Evolutionary conservation across 306 rosid species (phyloP).

Genomic region (Abrus precatorius): DNA sequence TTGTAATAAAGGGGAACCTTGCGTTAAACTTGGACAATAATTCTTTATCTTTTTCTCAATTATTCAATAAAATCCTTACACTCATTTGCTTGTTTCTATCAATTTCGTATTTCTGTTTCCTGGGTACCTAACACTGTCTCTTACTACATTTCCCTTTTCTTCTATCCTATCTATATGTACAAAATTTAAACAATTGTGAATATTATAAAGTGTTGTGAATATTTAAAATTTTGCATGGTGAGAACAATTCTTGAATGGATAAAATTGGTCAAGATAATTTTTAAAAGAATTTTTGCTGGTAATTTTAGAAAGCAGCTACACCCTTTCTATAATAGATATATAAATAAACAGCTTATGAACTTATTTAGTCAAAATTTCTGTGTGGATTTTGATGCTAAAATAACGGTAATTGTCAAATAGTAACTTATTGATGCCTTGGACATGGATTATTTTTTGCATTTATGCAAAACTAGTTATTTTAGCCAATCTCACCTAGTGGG

Average conservation of each 20-base stretch:
- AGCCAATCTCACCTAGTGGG: no score
- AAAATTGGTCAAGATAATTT: not conserved
- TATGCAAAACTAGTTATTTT: no score
- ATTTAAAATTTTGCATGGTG: not conserved
- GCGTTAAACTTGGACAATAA: not conserved
- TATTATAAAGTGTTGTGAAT: not conserved
- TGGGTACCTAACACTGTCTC: not conserved
- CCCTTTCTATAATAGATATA: slow-evolving; percentile 15
- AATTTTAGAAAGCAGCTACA: slow-evolving; percentile 9
- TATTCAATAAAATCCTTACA: not conserved
- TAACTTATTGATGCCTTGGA: not conserved
- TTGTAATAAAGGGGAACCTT: not conserved
- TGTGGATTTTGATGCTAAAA: slow-evolving; percentile 29
- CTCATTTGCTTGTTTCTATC: not conserved
- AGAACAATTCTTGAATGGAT: not conserved
- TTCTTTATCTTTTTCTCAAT: not conserved
- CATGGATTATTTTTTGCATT: not conserved
- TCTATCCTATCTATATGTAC: not conserved
- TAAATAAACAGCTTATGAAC: slow-evolving; percentile 15
- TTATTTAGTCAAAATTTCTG: not conserved
- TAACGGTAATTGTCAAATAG: slow-evolving; percentile 5
- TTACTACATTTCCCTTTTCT: not conserved
- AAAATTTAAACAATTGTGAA: not conserved
- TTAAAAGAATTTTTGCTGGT: not conserved
- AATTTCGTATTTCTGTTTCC: not conserved